A percentile compares a stretch with the other conserved stretches of the same genome.
phyloP scores from a whole-genome alignment of 2,329 filamentous ascomycete genomes.

The Exophiala sp. region DNA sequence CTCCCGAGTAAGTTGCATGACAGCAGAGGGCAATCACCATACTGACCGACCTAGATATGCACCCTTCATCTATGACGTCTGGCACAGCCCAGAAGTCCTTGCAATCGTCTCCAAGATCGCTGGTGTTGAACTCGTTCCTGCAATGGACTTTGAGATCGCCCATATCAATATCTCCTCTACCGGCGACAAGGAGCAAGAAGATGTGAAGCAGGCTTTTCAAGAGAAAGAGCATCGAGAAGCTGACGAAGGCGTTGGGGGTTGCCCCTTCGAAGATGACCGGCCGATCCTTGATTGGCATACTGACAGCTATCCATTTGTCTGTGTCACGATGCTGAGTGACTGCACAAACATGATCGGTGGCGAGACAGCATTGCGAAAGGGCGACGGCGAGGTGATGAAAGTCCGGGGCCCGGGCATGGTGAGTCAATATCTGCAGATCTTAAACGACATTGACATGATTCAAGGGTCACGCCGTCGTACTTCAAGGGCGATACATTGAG shows the following conservation, averaged over 20 bases:
- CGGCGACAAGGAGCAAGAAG: slow-evolving; percentile 25
- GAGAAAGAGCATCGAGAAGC: slow-evolving; percentile 24
- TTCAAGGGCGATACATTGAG: slow-evolving; percentile 67
- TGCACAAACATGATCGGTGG: slow-evolving; percentile 48
- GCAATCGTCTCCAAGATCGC: slow-evolving; percentile 55
- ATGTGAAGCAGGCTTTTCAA: slow-evolving; percentile 18
- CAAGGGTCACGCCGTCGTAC: slow-evolving; percentile 60
- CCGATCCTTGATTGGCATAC: slow-evolving; percentile 50
- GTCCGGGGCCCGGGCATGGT: slow-evolving; percentile 45
- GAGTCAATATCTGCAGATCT: slow-evolving; percentile 17
- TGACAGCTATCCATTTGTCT: slow-evolving; percentile 52
- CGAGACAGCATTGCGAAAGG: slow-evolving; percentile 61
- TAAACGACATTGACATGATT: slow-evolving; percentile 10
- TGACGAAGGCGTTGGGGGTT: slow-evolving; percentile 26
- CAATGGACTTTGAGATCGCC: slow-evolving; percentile 57
- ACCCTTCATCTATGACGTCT: slow-evolving; percentile 59
- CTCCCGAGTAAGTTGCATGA: slow-evolving; percentile 47
- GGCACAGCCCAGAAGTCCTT: slow-evolving; percentile 54
- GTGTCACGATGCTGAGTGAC: slow-evolving; percentile 52
- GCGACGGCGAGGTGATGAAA: slow-evolving; percentile 44
- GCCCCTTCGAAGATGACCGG: slow-evolving; percentile 30
- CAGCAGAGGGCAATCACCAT: slow-evolving; percentile 20
- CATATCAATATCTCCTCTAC: slow-evolving; percentile 55
- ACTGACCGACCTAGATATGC: slow-evolving; percentile 46
- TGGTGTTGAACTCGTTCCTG: slow-evolving; percentile 56